Conservation (phyloP, 768 basidiomycete species). For the Agaricus subrufescens region DNA sequence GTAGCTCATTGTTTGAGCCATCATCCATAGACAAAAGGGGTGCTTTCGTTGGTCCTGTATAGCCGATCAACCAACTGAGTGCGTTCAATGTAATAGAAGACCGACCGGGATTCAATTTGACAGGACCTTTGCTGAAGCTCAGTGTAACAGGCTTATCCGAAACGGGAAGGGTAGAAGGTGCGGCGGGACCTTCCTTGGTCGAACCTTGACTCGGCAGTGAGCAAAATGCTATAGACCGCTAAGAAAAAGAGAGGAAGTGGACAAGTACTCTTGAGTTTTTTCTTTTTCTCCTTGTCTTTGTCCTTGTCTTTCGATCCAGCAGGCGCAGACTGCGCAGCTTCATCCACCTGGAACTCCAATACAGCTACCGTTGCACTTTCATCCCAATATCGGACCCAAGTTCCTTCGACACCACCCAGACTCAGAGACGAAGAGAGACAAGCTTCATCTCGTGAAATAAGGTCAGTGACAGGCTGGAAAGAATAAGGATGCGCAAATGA, state of each 20-base stretch:
- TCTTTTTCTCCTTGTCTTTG: slow-evolving; percentile 54
- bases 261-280: slow-evolving; percentile 44
- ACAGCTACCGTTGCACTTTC: slow-evolving; percentile 73
- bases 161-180: slow-evolving; percentile 66
- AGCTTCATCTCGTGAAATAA: slow-evolving; percentile 72
- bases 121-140: slow-evolving; percentile 57
- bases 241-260: too few species aligned
- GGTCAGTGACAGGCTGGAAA: slow-evolving; percentile 77
- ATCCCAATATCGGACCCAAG: slow-evolving; percentile 91
- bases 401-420: slow-evolving; percentile 67
- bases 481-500: slow-evolving; percentile 93
- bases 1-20: slow-evolving; percentile 35
- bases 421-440: slow-evolving; percentile 62
- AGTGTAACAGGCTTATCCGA: slow-evolving; percentile 80
- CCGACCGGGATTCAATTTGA: slow-evolving; percentile 27
- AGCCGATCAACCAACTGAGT: background rate
- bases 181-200: slow-evolving; percentile 32
- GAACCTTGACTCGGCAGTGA: slow-evolving; percentile 14
- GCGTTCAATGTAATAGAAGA: background rate
- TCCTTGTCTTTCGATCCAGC: slow-evolving; percentile 30
- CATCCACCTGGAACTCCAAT: slow-evolving; percentile 76
- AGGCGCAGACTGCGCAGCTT: slow-evolving; percentile 31
- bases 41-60: slow-evolving; percentile 11
- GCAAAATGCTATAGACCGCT: background rate
- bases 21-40: slow-evolving; percentile 60